Evolutionary conservation across 176 grass and related monocot species (phyloP), one percentile per base, ranked within the genome.

Genomic region (Tillandsia fasciculata): DNA sequence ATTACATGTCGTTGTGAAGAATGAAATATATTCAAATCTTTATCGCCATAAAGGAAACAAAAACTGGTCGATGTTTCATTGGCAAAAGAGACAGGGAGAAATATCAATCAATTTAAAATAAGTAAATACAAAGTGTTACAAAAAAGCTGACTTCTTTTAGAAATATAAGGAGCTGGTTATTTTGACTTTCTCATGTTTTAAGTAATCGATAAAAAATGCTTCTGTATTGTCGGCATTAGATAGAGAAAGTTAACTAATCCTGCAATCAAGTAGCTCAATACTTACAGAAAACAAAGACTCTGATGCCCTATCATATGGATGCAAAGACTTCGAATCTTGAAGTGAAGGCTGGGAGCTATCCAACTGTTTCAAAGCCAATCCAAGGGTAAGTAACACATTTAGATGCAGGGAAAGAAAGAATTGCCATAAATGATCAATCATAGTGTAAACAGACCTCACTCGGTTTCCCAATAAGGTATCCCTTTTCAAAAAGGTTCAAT

Each of bases 221-320:
- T 57, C 33, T 42, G 33, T 3, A 42, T 6, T 42, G 33, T 57
- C 5, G n/a, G n/a, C 8, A 57, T 17, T 3, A 57, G n/a, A 57
- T 57, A 57, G 53, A 57, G n/a, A 57, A 57, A 57, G 53, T 15
- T 12, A 57, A 57, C 53, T 57, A 12, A 57, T 51, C 8, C 1
- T 77, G 49, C 9, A 66, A 67, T 50, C 14, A 15, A 57, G 69
- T 48, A 66, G 68, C 68, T 49, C 59, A 22, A 77, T 80, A 89
- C 94, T 83, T 90, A 99, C 94, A 86, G 84, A 90, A 72, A 99
- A 99, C 49, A 99, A 81, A 51, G 81, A 83, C 79, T 87, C 79
- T 3, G 94, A 99, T 27, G 82, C 84, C 76, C 84, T 93, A 75
- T 93, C 94, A 90, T 99, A 99, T 64, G 94, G 80, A 83, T 99